phyloP scores from a whole-genome alignment of 306 rosid species.

The Casuarina glauca region DNA sequence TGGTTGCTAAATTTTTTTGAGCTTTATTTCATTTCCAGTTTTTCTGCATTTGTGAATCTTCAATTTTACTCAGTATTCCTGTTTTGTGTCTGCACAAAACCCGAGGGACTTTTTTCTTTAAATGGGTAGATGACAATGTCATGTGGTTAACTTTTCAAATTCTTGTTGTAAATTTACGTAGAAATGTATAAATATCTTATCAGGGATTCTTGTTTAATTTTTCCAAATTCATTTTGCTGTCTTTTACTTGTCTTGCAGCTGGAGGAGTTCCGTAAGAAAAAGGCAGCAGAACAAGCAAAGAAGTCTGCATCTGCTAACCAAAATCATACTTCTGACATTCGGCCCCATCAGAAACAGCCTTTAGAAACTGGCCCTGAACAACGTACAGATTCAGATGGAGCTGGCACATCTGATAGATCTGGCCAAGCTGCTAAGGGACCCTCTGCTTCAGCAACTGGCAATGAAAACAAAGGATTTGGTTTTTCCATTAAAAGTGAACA shows the following conservation, averaged over 20 bases:
- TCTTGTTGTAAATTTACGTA: too few species aligned
- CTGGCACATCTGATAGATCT: constrained; percentile 65
- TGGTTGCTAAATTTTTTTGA: too few species aligned
- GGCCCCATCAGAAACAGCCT: constrained; percentile 54
- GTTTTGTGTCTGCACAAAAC: too few species aligned
- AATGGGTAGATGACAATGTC: not conserved
- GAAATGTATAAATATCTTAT: not conserved
- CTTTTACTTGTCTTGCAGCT: constrained; percentile 50
- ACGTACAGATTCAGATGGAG: constrained; percentile 53
- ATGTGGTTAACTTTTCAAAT: not conserved
- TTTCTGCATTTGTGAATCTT: not conserved
- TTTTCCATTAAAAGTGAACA: constrained; percentile 43
- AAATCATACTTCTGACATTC: constrained; percentile 41
- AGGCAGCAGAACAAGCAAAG: constrained; percentile 81
- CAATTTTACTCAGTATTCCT: too few species aligned
- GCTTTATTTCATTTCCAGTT: too few species aligned
- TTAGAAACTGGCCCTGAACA: constrained; percentile 61
- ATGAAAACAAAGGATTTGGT: constrained; percentile 35
- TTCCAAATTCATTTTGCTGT: constrained; percentile 14
- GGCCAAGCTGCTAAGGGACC: constrained; percentile 36
- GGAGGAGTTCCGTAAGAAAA: constrained; percentile 95
- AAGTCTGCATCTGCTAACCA: constrained; percentile 52
- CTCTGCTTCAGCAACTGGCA: constrained; percentile 35
- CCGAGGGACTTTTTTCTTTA: too few species aligned
- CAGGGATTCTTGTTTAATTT: not conserved